Evolutionary conservation across 352 stramenopile genomes (phyloP), one percentile per base, ranked within the genome.

Genomic region (Globisporangium okanoganense): DNA sequence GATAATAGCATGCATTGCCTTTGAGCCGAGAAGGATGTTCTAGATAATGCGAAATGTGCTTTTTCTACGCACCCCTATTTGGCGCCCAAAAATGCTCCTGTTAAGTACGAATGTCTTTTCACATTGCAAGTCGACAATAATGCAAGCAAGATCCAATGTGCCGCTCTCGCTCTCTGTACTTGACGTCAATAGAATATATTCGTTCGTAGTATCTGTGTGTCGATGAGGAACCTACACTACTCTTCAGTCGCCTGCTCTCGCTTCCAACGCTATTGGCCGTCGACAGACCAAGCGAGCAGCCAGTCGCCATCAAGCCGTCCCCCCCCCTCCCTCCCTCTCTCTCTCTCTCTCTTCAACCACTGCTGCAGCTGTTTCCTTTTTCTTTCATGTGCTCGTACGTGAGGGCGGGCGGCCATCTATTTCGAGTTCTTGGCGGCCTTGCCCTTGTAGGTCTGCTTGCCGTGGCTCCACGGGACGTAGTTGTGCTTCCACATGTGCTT

Each of bases 401-500:
- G 18, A 33, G 8, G 13, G 40, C 58, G 22, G 22, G n/a, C 36
- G 16, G 36, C 41, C 6, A 54, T 87, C 81, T 90, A 90, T 78
- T 90, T 91, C 41, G 75, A 71, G 63, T 82, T 84, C 73, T 91
- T 91, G 64, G 71, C 81, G 44, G 50, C 51, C 50, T 77, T 79
- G 69, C 82, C 79, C 74, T 97, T 98, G 82, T 98, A 98, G 56
- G 97, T 97, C 65, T 95, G 82, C 75, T 99, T 99, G 63, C 96
- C 96, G 67, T 95, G 96, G 69, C 78, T 95, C 81, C 97, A 98
- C 22, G 97, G 97, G 8, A 99, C 95, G 75, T 99, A 99, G 72
- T 98, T 98, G 84, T 99, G 95, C 80, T 99, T 99, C 85, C 98
- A 98, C 97, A 99, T 99, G 79, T 99, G 97, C 74, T 97, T 94